A percentile compares a stretch with the other conserved stretches of the same genome.
phyloP scores from a whole-genome alignment of 768 basidiomycete species.

The Leccinum longicurvipes region DNA sequence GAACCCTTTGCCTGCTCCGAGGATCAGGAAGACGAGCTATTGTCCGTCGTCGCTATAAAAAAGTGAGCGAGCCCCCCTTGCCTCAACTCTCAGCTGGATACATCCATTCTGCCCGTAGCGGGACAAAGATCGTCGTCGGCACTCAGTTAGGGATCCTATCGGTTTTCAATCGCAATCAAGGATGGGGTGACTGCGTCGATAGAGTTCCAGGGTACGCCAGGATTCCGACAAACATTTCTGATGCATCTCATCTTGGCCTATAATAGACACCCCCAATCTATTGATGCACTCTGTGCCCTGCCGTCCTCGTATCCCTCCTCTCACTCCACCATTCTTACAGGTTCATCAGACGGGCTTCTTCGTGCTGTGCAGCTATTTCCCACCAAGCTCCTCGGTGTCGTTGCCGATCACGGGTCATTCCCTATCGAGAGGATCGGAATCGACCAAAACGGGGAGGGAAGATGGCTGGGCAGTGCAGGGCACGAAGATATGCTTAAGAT shows the following conservation, averaged over 20 bases:
- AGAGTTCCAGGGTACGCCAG: slow-evolving; percentile 73
- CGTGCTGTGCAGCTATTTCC: slow-evolving; percentile 86
- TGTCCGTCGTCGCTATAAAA: slow-evolving; percentile 84
- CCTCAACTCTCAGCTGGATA: background rate
- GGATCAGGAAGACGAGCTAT: slow-evolving; percentile 92
- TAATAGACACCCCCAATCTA: slow-evolving; percentile 83
- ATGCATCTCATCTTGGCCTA: slow-evolving; percentile 11
- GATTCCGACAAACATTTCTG: background rate
- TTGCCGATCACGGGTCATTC: slow-evolving; percentile 89
- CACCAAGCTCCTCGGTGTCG: slow-evolving; percentile 84
- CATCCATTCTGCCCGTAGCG: slow-evolving; percentile 37
- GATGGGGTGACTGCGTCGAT: slow-evolving; percentile 92
- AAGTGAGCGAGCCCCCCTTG: slow-evolving; percentile 42
- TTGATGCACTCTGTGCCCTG: slow-evolving; percentile 80
- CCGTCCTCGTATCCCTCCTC: slow-evolving; percentile 59
- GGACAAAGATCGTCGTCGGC: slow-evolving; percentile 81
- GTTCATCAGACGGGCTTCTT: slow-evolving; percentile 89
- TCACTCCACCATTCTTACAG: slow-evolving; percentile 75
- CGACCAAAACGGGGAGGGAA: slow-evolving; percentile 51
- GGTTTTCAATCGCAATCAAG: slow-evolving; percentile 82
- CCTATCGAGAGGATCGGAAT: slow-evolving; percentile 86
- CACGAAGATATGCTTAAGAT: slow-evolving; percentile 85
- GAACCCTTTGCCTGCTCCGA: slow-evolving; percentile 84
- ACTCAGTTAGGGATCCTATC: slow-evolving; percentile 88
- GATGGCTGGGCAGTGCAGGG: slow-evolving; percentile 91